Evolutionary conservation across 2,329 filamentous ascomycete species (phyloP), one percentile per base, ranked within the genome.

Genomic region (Verticillium longisporum): DNA sequence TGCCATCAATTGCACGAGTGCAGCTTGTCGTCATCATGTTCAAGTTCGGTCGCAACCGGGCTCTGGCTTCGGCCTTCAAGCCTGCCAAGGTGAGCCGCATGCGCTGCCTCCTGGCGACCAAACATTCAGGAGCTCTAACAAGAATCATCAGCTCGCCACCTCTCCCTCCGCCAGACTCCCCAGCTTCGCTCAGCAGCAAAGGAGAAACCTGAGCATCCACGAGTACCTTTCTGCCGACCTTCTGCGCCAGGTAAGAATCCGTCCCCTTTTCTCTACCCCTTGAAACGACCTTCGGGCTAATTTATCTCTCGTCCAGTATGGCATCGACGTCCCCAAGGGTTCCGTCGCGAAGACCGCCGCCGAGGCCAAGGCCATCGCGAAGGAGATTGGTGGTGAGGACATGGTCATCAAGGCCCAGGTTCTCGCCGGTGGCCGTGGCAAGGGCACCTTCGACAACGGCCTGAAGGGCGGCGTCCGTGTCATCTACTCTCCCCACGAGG

Each of bases 381-480:
- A 94, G 81, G 82, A 88, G 68, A 95, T 99, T 73, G 90, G 92
- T 82, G 89, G 85, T 71, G 94, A 96, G 75, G 95, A 99, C 77
- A 94, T 97, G 87, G 95, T 99, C 70, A 98, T 99, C 86, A 99
- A 99, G 87, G 95, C 95, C 65, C 95, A 99, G 83, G 95, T 99
- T 64, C 90, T 99, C 66, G 95, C 95, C 65, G 95, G 95, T 80
- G 95, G 95, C 67, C 90, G 95, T 83, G 95, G 95, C 80, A 99
- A 99, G 85, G 95, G 95, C 70, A 89, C 88, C 70, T 99, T 99
- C 75, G 92, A 97, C 82, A 98, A 97, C 79, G 95, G 95, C 71
- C 88, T 99, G 76, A 99, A 99, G 85, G 95, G 95, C 72, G 95
- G 95, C 82, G 95, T 99, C 70, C 88, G 95, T 71, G 93, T 99